Percentiles rank a stretch among this genome's conserved stretches.
Conservation (phyloP, 2,329 filamentous ascomycete genomes). For the Calonectria henricotiae region DNA sequence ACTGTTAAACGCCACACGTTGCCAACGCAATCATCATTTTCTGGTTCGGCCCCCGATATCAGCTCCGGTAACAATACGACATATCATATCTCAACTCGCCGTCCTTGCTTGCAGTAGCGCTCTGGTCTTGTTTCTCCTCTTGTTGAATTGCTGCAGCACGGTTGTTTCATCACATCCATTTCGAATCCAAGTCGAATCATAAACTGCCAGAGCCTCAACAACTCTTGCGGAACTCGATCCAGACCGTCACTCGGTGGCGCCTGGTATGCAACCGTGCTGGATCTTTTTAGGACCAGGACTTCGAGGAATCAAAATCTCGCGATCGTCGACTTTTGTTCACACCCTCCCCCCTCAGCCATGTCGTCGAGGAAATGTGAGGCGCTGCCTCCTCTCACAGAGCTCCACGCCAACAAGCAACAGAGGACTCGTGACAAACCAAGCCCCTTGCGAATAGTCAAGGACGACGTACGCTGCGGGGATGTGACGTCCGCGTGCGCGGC, state of each 20-base stretch:
- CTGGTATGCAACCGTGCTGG: background rate
- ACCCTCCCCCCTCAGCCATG: conserved; percentile 53
- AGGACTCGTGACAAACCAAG: conserved; percentile 57
- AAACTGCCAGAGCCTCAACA: background rate
- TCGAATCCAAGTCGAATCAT: conserved; percentile 6
- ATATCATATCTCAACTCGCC: conserved; percentile 25
- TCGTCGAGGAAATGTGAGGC: conserved; percentile 53
- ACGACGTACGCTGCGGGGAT: conserved; percentile 41
- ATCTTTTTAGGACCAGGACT: background rate
- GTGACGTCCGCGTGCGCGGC: conserved; percentile 45
- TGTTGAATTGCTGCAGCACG: conserved; percentile 9
- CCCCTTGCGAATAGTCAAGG: conserved; percentile 69
- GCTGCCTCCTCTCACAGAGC: conserved; percentile 52
- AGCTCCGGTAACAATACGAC: conserved; percentile 4
- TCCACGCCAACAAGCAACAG: conserved; percentile 51
- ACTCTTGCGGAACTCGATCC: background rate
- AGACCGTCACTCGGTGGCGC: background rate
- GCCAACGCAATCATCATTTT: background rate
- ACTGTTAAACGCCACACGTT: conserved; percentile 8
- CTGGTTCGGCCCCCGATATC: conserved; percentile 4
- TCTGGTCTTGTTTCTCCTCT: conserved; percentile 16
- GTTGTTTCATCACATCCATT: conserved; percentile 12
- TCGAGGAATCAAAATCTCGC: background rate
- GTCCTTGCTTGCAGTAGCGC: conserved; percentile 2
- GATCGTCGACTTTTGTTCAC: conserved; percentile 4